Evolutionary conservation across 306 rosid genomes (phyloP).

Genomic region (Corylus heterophylla): DNA sequence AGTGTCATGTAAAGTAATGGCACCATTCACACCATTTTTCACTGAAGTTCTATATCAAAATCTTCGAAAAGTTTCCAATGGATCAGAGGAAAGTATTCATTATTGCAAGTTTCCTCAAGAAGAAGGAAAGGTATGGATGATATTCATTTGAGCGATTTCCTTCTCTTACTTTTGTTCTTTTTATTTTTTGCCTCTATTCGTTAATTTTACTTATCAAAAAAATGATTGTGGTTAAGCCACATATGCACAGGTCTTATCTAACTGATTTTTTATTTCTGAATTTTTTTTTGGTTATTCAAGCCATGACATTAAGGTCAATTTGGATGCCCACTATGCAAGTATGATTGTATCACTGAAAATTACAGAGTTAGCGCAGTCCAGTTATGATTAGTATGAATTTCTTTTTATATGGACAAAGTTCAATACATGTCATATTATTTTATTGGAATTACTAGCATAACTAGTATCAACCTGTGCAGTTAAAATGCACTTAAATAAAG

Average conservation of each 20-base stretch:
- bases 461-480: neutral
- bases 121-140: slow-evolving; percentile 69
- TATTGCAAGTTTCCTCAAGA: slow-evolving; percentile 78
- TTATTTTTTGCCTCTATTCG: neutral
- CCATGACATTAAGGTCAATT: neutral
- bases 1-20: slow-evolving; percentile 94
- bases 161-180: neutral
- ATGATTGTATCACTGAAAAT: neutral
- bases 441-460: neutral
- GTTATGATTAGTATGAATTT: neutral
- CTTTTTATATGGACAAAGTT: neutral
- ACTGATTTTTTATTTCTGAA: neutral
- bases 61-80: slow-evolving; percentile 72
- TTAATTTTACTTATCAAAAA: too few species aligned
- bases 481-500: neutral
- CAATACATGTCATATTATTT: neutral
- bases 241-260: neutral
- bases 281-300: neutral
- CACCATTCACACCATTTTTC: slow-evolving; percentile 97
- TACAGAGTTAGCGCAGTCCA: neutral
- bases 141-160: neutral
- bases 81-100: slow-evolving; percentile 82
- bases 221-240: neutral
- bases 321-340: neutral
- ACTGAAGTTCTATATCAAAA: slow-evolving; percentile 92